Evolutionary conservation across 371 early-diverging fungal species (phyloP), one percentile per base, ranked within the genome.

Genomic region (Synchytrium microbalum): DNA sequence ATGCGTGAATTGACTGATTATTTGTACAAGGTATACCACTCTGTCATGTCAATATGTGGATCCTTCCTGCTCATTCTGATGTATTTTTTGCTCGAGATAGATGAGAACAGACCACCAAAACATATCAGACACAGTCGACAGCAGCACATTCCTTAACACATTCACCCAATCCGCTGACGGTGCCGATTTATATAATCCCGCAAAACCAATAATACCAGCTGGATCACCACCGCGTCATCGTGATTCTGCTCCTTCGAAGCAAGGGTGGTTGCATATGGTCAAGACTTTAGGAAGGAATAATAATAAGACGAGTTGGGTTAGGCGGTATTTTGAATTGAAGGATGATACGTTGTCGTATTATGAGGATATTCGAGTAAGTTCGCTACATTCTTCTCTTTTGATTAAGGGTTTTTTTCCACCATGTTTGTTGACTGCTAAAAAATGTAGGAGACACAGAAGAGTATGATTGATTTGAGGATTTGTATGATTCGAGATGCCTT

Each of bases 401-500:
- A 57, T 27, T 10, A 57, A 14, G 14, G 13, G 16, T 13, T 26
- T 14, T 19, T 57, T n/a, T 23, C 57, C 13, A 10, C n/a, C 28
- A 19, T n/a, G 16, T 57, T n/a, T 16, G 14, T 27, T n/a, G 24
- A 10, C 14, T n/a, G 5, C 59, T 10, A 27, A 24, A 19, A 10
- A 27, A 27, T 52, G 52, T 54, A 32, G 38, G 38, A 61, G 29
- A n/a, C 13, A 13, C n/a, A 13, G 51, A 66, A 67, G 46, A 66
- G 62, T n/a, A 63, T 64, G 25, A 54, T 76, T 27, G 69, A 73
- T 52, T 67, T 76, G 38, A 60, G 72, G 25, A 69, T 74, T 26
- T 69, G 92, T 63, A 88, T 87, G 71, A 89, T 94, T 28, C 89
- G 88, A 67, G 77, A 75, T 0, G 72, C 80, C 0, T 83, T 83